Conservation (phyloP, 2,329 filamentous ascomycete species). For the Verticillium nubilum region DNA sequence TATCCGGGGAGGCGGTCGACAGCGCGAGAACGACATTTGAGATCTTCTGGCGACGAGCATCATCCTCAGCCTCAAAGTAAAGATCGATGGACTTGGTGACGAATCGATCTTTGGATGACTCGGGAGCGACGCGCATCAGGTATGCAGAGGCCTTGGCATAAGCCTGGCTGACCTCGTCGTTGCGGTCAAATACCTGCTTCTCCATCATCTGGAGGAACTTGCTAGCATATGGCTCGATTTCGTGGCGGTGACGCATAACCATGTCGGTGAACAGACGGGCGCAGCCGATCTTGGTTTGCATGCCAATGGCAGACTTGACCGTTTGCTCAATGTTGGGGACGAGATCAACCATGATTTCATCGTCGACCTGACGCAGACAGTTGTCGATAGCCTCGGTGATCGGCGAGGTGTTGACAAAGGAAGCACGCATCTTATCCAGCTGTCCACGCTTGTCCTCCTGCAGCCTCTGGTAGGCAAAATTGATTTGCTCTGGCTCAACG, state of each 20-base stretch:
- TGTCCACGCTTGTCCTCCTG: constrained; percentile 82
- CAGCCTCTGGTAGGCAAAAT: constrained; percentile 88
- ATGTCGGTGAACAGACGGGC: constrained; percentile 79
- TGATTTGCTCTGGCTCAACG: constrained; percentile 82
- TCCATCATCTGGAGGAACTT: constrained; percentile 72
- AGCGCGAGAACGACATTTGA: constrained; percentile 80
- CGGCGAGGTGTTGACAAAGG: constrained; percentile 76
- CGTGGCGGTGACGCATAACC: constrained; percentile 69
- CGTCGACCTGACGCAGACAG: constrained; percentile 79
- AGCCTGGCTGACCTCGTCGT: constrained; percentile 85
- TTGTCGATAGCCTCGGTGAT: constrained; percentile 90
- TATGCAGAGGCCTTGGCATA: constrained; percentile 88
- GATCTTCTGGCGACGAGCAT: constrained; percentile 66
- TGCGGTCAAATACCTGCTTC: constrained; percentile 81
- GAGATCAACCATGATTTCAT: constrained; percentile 68
- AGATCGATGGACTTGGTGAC: constrained; percentile 54
- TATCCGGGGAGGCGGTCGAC: constrained; percentile 82
- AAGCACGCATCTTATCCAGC: constrained; percentile 81
- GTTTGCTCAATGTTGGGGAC: constrained; percentile 68
- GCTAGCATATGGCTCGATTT: constrained; percentile 71
- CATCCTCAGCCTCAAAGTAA: constrained; percentile 80
- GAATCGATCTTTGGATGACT: constrained; percentile 44
- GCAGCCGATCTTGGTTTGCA: constrained; percentile 92
- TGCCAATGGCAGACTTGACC: constrained; percentile 80
- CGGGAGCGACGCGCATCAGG: constrained; percentile 57